Evolutionary conservation across 371 early-diverging fungal species (phyloP).

Genomic region (Gilbertella persicaria): DNA sequence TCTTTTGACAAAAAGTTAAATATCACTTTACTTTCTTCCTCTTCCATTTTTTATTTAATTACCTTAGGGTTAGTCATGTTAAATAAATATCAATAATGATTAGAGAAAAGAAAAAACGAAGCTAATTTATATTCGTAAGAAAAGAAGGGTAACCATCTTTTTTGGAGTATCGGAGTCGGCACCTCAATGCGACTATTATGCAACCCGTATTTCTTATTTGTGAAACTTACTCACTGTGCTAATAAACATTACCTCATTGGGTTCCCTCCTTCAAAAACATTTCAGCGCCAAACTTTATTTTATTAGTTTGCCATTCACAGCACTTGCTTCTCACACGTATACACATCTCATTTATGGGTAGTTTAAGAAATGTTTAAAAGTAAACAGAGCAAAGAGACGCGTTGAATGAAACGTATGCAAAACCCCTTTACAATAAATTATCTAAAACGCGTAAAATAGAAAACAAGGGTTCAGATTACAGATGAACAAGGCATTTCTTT

Average conservation of each 20-base stretch:
- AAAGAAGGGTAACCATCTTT: not conserved
- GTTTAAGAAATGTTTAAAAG: no score
- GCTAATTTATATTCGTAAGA: not conserved
- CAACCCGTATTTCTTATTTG: not conserved
- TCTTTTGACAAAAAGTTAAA: conserved; percentile 10
- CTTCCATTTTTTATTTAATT: not conserved
- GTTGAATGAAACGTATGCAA: no score
- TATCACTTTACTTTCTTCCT: not conserved
- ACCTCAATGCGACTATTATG: not conserved
- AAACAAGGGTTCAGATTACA: conserved; percentile 25
- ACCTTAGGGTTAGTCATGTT: conserved; percentile 11
- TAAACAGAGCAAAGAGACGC: no score
- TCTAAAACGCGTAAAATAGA: not conserved
- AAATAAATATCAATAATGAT: not conserved
- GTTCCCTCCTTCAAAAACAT: not conserved
- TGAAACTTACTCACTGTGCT: not conserved
- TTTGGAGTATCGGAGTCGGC: conserved; percentile 4
- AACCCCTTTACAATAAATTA: no score
- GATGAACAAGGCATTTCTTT: not conserved
- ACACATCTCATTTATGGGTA: no score
- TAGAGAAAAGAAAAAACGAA: not conserved
- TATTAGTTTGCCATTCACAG: no score
- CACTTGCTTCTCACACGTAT: no score
- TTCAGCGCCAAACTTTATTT: not conserved
- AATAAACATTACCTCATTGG: conserved; percentile 17